Evolutionary conservation across 768 basidiomycete genomes (phyloP).

Genomic region (Termitomyces sp.): DNA sequence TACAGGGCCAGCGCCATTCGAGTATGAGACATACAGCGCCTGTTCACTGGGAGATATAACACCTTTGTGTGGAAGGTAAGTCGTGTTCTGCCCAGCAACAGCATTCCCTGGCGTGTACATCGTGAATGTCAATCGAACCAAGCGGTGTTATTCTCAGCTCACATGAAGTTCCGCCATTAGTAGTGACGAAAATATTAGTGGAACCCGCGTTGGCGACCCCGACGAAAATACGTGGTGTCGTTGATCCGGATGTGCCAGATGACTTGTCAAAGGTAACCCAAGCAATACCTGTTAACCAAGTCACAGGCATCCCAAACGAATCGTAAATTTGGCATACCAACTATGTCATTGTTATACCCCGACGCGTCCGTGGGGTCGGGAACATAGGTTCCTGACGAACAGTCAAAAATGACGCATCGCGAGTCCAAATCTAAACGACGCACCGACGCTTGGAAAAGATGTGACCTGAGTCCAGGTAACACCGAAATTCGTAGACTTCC

Average conservation of each 20-base stretch:
- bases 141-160: slow-evolving; percentile 11
- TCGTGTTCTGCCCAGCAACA: slow-evolving; percentile 53
- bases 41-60: slow-evolving; percentile 57
- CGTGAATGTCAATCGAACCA: neutral
- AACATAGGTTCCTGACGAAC: slow-evolving; percentile 42
- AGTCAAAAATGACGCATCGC: neutral
- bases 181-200: slow-evolving; percentile 52
- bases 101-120: slow-evolving; percentile 42
- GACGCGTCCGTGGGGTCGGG: slow-evolving; percentile 48
- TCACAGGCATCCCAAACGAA: neutral
- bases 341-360: slow-evolving; percentile 39
- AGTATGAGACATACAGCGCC: slow-evolving; percentile 56
- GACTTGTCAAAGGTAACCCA: slow-evolving; percentile 65
- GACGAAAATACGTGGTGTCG: slow-evolving; percentile 65
- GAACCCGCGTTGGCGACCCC: slow-evolving; percentile 59
- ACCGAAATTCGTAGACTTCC: slow-evolving; percentile 62
- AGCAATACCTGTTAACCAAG: slow-evolving; percentile 34
- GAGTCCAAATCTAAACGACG: slow-evolving; percentile 5
- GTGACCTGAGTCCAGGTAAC: slow-evolving; percentile 58
- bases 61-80: slow-evolving; percentile 63
- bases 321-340: slow-evolving; percentile 21
- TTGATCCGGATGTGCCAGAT: slow-evolving; percentile 46
- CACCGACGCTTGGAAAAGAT: slow-evolving; percentile 55
- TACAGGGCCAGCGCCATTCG: slow-evolving; percentile 59
- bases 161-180: slow-evolving; percentile 58